phyloP scores from a whole-genome alignment of 2,329 filamentous ascomycete species.

The Claviceps lovelessii region DNA sequence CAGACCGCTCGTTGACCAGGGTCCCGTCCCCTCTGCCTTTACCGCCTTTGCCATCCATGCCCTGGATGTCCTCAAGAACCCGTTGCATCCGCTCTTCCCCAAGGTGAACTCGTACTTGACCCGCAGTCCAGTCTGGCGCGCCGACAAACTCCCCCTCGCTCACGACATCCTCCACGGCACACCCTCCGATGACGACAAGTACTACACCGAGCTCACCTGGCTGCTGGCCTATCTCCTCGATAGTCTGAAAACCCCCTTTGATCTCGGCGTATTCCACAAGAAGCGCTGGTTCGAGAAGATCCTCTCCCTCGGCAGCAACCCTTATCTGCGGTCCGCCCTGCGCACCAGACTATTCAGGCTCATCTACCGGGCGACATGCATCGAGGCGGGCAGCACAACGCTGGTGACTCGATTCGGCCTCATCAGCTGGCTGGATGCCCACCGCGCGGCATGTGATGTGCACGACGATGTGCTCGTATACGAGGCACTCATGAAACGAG shows the following conservation, averaged over 20 bases:
- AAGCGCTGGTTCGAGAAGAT: slow-evolving; percentile 61
- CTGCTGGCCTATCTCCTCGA: slow-evolving; percentile 57
- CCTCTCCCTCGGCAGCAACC: slow-evolving; percentile 52
- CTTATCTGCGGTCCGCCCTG: slow-evolving; percentile 44
- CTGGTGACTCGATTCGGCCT: slow-evolving; percentile 63
- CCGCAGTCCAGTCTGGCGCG: slow-evolving; percentile 59
- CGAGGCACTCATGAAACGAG: slow-evolving; percentile 38
- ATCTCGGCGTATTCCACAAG: slow-evolving; percentile 47
- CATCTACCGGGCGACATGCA: slow-evolving; percentile 50
- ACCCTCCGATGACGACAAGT: slow-evolving; percentile 57
- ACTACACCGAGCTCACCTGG: slow-evolving; percentile 62
- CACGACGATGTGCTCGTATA: slow-evolving; percentile 34
- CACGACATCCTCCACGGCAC: slow-evolving; percentile 47
- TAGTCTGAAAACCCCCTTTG: slow-evolving; percentile 43
- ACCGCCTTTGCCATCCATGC: slow-evolving; percentile 61
- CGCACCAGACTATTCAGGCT: slow-evolving; percentile 47
- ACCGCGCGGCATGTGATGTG: slow-evolving; percentile 29
- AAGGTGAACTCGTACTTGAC: slow-evolving; percentile 80
- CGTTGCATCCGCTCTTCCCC: slow-evolving; percentile 68
- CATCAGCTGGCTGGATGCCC: slow-evolving; percentile 58
- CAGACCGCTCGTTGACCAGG: slow-evolving; percentile 34
- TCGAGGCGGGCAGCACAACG: slow-evolving; percentile 64
- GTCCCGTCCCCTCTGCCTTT: slow-evolving; percentile 56
- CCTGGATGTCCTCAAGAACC: slow-evolving; percentile 56
- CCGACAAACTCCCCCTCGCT: slow-evolving; percentile 59